Conservation (phyloP, 176 grass and related monocot species). For the Musa acuminata region DNA sequence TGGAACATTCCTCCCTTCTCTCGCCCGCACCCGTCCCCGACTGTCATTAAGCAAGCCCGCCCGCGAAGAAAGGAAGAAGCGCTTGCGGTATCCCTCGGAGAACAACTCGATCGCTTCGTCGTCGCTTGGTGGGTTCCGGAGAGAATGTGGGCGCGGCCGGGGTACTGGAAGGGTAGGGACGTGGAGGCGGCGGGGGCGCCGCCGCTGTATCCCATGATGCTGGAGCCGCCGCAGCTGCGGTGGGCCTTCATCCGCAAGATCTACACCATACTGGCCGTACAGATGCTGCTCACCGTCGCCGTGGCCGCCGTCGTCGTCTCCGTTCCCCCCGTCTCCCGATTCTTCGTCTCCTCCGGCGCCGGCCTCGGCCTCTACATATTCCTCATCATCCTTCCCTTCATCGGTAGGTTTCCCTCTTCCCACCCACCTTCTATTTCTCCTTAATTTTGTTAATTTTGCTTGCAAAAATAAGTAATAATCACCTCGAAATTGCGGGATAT, state of each 20-base stretch:
- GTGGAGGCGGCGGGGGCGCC: conserved; percentile 37
- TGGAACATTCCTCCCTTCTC: conserved; percentile 32
- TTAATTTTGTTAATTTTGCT: neutral
- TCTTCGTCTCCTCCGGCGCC: conserved; percentile 61
- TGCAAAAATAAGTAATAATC: neutral
- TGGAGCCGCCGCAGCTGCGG: conserved; percentile 69
- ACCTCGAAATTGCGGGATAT: neutral
- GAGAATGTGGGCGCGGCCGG: conserved; percentile 65
- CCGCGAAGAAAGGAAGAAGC: neutral
- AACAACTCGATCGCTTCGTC: neutral
- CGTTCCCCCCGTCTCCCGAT: conserved; percentile 52
- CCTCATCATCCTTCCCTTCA: conserved; percentile 79
- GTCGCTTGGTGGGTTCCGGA: neutral
- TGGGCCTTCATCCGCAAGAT: conserved; percentile 87
- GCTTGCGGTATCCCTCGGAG: neutral
- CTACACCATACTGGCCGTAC: conserved; percentile 73
- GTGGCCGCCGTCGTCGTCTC: conserved; percentile 65
- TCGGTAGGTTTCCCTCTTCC: conserved; percentile 25
- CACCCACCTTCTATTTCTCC: neutral
- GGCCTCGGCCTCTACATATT: conserved; percentile 85
- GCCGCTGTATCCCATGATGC: conserved; percentile 80
- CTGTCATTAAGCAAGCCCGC: neutral
- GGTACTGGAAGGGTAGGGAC: conserved; percentile 35
- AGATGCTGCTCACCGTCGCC: conserved; percentile 74
- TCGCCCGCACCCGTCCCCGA: neutral